These are phyloP conservation scores for Biancaea sappan DNA, from an alignment of 306 rosid species.

Conservation along the genomic window DNA sequence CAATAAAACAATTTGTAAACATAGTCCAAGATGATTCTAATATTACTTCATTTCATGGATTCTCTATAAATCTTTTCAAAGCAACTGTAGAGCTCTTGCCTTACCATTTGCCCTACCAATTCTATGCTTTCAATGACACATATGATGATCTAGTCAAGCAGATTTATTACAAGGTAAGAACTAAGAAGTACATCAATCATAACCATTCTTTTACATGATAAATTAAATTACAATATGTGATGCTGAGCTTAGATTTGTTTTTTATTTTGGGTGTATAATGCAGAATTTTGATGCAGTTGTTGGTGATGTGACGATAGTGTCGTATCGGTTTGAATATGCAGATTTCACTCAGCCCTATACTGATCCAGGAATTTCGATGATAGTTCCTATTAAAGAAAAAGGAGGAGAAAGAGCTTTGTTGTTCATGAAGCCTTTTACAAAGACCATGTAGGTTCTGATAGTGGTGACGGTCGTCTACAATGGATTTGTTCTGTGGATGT, in stretches of 20 bases:
- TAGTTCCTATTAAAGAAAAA: conserved; percentile 45
- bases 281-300: conserved; percentile 48
- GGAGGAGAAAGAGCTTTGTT: conserved; percentile 31
- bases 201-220: too few species aligned
- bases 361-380: conserved; percentile 52
- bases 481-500: conserved; percentile 57
- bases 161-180: conserved; percentile 36
- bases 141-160: conserved; percentile 47
- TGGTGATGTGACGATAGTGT: conserved; percentile 50
- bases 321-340: conserved; percentile 33
- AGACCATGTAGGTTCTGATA: conserved; percentile 47
- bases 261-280: neutral
- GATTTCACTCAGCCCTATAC: conserved; percentile 49
- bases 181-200: neutral
- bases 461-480: conserved; percentile 42
- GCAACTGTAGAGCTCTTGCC: conserved; percentile 38
- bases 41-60: conserved; percentile 20
- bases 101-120: conserved; percentile 9
- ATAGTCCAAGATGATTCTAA: conserved; percentile 17
- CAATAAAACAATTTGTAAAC: conserved; percentile 38
- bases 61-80: conserved; percentile 37
- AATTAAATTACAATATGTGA: too few species aligned
- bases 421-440: conserved; percentile 57
- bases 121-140: conserved; percentile 33
- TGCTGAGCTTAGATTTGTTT: too few species aligned